Base-by-base conservation (phyloP, 2,329 filamentous ascomycete species). In the Plenodomus tracheiphilus region DNA sequence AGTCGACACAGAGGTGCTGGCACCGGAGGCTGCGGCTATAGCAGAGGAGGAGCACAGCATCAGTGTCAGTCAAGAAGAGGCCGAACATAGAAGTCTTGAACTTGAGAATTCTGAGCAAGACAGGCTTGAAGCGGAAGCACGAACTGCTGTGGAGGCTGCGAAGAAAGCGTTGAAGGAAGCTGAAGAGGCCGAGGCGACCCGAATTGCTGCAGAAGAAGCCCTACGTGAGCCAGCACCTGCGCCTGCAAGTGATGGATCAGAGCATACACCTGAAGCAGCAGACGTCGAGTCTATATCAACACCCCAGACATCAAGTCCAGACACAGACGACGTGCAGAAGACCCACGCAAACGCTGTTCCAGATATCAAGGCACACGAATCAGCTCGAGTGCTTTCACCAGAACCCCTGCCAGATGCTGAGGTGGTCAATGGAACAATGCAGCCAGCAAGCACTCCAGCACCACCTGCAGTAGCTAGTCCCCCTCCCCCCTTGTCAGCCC, bases 401-500 rank as follows among this genome's bases (percentile, higher is more conserved):
- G 21, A 30, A 9, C 39, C 22, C 21, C 21, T 41, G 16, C 9
- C 39, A 25, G 25, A 21, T 21, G 20, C 39, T 28, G 28, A 32
- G 28, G 28, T 32, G 28, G 28, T 11, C 28, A 32, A 32, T 32
- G 28, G 28, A 43, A 21, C 41, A 38, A 21, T 43, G 18, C 53
- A 54, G 44, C 52, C 47, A 56, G 48, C 54, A 51, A 46, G 49
- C 43, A 44, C 49, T 49, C 42, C 47, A 37, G 46, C 54, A 38
- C 54, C 56, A 45, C 49, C 38, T 42, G 41, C 48, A 39, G 46
- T 22, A 32, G 42, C 47, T 46, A 28, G 47, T 20, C 41, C 41
- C 35, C 43, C 46, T 15, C 54, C 48, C 49, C 56, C 54, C 46
- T 55, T 58, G 44, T 47, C 57, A 46, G 51, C 47, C 25, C 52